Percentiles rank a stretch among this genome's conserved stretches.
These are phyloP conservation scores for Mycosphaerella arachidis DNA, from an alignment of 2,329 filamentous ascomycete species.

Conservation along the genomic window DNA sequence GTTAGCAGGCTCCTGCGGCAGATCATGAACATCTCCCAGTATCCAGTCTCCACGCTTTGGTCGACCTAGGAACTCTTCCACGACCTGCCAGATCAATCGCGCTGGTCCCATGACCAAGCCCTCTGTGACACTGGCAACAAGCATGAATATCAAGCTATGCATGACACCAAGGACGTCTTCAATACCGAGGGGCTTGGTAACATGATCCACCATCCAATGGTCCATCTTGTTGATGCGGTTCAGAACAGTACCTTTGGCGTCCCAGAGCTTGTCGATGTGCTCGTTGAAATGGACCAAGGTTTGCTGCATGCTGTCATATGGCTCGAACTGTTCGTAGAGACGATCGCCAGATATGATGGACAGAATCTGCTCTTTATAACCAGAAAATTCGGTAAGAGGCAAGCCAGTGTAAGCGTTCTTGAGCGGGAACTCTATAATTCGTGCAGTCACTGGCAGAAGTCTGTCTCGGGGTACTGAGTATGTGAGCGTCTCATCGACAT, in stretches of 20 bases:
- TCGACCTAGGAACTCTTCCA: slow-evolving; percentile 11
- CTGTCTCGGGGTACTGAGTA: slow-evolving; percentile 1
- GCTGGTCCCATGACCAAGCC: background rate
- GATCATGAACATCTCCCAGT: slow-evolving; percentile 6
- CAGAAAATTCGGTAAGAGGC: slow-evolving; percentile 10
- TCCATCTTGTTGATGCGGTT: slow-evolving; percentile 11
- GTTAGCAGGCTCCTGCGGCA: background rate
- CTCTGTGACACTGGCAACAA: background rate
- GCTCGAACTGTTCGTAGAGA: slow-evolving; percentile 19
- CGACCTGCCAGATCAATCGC: background rate
- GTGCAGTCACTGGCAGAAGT: slow-evolving; percentile 13
- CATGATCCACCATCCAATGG: slow-evolving; percentile 11
- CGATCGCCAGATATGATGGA: slow-evolving; percentile 14
- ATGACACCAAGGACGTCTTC: slow-evolving; percentile 5
- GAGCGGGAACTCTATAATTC: slow-evolving; percentile 20
- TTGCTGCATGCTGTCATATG: slow-evolving; percentile 9
- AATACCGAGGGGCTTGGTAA: slow-evolving; percentile 10
- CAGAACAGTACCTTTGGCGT: slow-evolving; percentile 6
- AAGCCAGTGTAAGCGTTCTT: slow-evolving; percentile 14
- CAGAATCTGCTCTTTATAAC: slow-evolving; percentile 14
- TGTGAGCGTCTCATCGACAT: slow-evolving; percentile 6
- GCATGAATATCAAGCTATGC: slow-evolving; percentile 2
- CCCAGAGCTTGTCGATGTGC: slow-evolving; percentile 13
- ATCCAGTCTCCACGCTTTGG: slow-evolving; percentile 15
- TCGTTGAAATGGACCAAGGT: slow-evolving; percentile 12